Conservation (phyloP, 176 grass and related monocot species). For the Phyllostachys edulis region DNA sequence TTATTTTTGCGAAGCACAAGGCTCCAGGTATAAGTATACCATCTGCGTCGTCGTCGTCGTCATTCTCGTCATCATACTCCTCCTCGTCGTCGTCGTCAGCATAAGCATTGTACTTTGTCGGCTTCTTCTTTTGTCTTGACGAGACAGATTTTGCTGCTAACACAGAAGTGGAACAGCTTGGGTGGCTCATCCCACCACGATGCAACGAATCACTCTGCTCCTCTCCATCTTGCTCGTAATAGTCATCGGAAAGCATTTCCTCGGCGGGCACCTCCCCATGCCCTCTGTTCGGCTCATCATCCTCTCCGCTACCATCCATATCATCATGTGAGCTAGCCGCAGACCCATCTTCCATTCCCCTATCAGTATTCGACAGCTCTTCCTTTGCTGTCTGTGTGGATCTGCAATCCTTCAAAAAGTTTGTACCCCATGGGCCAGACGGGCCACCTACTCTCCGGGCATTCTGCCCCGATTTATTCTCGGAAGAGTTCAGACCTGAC, state of each 20-base stretch:
- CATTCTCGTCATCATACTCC: conserved; percentile 50
- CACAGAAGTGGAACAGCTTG: conserved; percentile 58
- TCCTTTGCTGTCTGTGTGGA: conserved; percentile 40
- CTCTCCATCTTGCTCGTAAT: conserved; percentile 90
- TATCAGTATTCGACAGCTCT: conserved; percentile 29
- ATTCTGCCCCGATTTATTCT: conserved; percentile 41
- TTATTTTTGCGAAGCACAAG: conserved; percentile 6
- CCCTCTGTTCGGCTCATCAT: conserved; percentile 50
- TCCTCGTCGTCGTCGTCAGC: conserved; percentile 32
- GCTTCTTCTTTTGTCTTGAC: conserved; percentile 58
- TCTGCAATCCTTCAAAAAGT: conserved; percentile 76
- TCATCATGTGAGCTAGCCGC: conserved; percentile 54
- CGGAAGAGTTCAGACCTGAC: conserved; percentile 27
- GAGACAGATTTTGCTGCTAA: conserved; percentile 46
- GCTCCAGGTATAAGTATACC: conserved; percentile 54
- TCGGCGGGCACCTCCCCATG: conserved; percentile 68
- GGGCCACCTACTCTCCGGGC: conserved; percentile 37
- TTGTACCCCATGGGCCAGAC: conserved; percentile 66
- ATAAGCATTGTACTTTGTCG: conserved; percentile 54
- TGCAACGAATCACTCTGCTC: conserved; percentile 71
- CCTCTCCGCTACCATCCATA: conserved; percentile 50
- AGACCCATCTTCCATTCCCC: conserved; percentile 31
- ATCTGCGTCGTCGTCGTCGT: conserved; percentile 53
- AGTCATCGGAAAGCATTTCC: conserved; percentile 95
- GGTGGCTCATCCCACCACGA: conserved; percentile 46